These are phyloP conservation scores for Phytophthora crassamura DNA, from an alignment of 352 stramenopile genomes.

Conservation along the genomic window DNA sequence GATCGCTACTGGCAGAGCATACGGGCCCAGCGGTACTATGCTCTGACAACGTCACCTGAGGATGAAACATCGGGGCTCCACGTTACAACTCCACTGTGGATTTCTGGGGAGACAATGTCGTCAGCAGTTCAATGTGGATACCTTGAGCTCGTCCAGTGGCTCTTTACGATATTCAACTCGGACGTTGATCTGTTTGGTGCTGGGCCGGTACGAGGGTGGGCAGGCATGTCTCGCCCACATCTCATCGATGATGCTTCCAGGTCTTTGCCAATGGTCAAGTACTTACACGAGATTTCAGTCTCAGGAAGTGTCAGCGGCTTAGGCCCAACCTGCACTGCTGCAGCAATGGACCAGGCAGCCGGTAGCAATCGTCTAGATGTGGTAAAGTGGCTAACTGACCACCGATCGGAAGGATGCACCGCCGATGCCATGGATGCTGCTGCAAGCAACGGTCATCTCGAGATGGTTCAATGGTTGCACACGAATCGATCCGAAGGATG, in stretches of 20 bases:
- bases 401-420: conserved; percentile 1
- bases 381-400: background rate
- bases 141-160: conserved; percentile 1
- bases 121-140: background rate
- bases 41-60: background rate
- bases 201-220: background rate
- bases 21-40: background rate
- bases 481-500: background rate
- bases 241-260: too few relatives aligned
- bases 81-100: conserved; percentile 2
- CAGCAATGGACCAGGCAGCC: background rate
- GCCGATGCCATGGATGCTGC: background rate
- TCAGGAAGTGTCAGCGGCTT: background rate
- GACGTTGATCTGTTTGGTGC: background rate
- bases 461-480: too few relatives aligned
- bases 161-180: background rate
- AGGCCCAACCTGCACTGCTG: background rate
- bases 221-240: too few relatives aligned
- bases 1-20: conserved; percentile 1
- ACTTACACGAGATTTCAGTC: background rate
- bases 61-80: background rate
- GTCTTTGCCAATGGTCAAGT: conserved; percentile 1
- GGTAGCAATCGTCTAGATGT: background rate
- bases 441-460: background rate
- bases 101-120: background rate